Conservation (phyloP, 768 basidiomycete genomes). For the Sistotremastrum niveocremeum region DNA sequence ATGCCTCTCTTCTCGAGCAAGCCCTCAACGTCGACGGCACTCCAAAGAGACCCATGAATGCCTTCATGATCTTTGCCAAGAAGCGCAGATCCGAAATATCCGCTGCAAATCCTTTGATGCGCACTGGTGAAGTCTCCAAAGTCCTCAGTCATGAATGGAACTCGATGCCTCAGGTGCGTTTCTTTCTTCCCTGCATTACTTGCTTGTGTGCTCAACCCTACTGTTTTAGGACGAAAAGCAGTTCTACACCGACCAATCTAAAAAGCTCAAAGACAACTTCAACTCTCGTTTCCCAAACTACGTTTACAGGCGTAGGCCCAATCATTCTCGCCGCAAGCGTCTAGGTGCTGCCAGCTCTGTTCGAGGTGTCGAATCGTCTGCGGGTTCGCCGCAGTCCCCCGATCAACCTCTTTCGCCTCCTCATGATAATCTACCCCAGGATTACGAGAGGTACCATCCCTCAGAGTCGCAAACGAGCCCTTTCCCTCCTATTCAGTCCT, state of each 20-base stretch:
- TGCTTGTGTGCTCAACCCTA: constrained; percentile 2
- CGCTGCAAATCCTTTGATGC: constrained; percentile 79
- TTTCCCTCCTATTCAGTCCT: too few species aligned
- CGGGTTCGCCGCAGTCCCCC: neutral
- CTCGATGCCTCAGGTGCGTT: constrained; percentile 55
- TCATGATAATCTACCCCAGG: neutral
- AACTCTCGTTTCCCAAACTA: constrained; percentile 82
- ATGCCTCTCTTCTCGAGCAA: constrained; percentile 51
- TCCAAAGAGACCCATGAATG: constrained; percentile 86
- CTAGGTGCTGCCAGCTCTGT: constrained; percentile 3
- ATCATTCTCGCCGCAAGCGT: constrained; percentile 58
- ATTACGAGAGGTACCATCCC: neutral
- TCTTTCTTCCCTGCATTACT: constrained; percentile 1
- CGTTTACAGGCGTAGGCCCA: constrained; percentile 76
- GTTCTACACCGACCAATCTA: constrained; percentile 79
- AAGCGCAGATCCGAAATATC: constrained; percentile 72
- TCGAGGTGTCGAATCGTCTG: too few species aligned
- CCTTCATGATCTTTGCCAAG: constrained; percentile 87
- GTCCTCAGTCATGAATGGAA: constrained; percentile 81
- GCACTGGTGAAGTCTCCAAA: constrained; percentile 83
- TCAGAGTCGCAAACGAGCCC: neutral
- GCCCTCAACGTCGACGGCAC: constrained; percentile 78
- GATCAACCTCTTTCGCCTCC: neutral
- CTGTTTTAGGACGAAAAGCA: constrained; percentile 44
- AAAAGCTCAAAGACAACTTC: constrained; percentile 74